These are phyloP conservation scores for Rhipidocladum racemiflorum DNA, from an alignment of 176 grass and related monocot species.

Conservation along the genomic window DNA sequence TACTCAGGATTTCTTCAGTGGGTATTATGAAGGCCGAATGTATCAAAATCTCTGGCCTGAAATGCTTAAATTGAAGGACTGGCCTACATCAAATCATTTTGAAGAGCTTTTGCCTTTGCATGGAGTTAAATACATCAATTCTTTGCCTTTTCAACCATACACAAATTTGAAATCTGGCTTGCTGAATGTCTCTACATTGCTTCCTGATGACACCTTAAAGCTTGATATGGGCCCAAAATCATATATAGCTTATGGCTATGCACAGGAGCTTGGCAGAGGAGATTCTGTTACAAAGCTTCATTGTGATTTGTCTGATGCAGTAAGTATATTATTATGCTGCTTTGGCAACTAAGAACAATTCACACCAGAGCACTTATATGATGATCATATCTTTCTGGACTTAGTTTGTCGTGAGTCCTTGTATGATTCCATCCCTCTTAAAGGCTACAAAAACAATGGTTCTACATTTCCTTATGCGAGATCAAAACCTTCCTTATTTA, in stretches of 20 bases:
- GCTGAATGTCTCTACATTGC: constrained; percentile 56
- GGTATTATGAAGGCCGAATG: constrained; percentile 53
- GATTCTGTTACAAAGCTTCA: constrained; percentile 93
- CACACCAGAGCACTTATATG: background rate
- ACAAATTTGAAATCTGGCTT: constrained; percentile 64
- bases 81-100: constrained; percentile 73
- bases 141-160: constrained; percentile 71
- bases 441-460: background rate
- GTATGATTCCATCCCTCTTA: background rate
- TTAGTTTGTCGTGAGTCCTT: background rate
- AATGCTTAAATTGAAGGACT: constrained; percentile 88
- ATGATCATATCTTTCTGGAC: background rate
- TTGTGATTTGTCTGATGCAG: constrained; percentile 78
- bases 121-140: constrained; percentile 50
- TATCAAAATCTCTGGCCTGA: constrained; percentile 63
- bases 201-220: constrained; percentile 59
- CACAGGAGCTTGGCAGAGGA: constrained; percentile 70
- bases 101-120: constrained; percentile 73
- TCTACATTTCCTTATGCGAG: background rate
- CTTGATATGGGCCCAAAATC: constrained; percentile 86
- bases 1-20: constrained; percentile 47
- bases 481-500: background rate
- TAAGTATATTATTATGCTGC: constrained; percentile 38
- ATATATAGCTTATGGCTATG: constrained; percentile 82
- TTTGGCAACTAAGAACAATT: background rate